These are phyloP conservation scores for Acanthamoeba polyphaga DNA, from an alignment of 208 protist species.

Conservation along the genomic window DNA sequence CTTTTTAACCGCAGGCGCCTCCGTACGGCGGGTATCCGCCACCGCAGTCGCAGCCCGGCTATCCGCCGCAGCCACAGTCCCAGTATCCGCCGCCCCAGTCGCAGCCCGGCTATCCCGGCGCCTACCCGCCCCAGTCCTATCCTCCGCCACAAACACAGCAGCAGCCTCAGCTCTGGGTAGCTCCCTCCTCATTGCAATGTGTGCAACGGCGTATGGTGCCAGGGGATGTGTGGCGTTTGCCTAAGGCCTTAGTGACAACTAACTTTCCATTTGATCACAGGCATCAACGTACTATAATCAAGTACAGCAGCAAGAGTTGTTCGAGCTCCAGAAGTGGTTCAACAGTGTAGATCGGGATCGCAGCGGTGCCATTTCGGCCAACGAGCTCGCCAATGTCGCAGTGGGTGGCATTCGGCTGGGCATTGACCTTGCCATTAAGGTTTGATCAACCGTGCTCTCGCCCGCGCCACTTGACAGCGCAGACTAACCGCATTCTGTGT, in stretches of 20 bases:
- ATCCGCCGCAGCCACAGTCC: slow-evolving; percentile 3
- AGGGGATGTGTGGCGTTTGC: no score
- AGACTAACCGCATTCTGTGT: no score
- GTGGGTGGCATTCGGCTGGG: slow-evolving; percentile 70
- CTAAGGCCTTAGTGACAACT: no score
- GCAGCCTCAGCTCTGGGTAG: slow-evolving; percentile 34
- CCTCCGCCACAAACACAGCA: not conserved
- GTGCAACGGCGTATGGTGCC: no score
- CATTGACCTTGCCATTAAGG: slow-evolving; percentile 64
- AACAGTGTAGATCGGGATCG: slow-evolving; percentile 49
- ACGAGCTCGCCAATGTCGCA: slow-evolving; percentile 71
- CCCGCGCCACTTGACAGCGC: not conserved
- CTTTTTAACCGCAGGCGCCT: not conserved
- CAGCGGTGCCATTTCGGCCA: slow-evolving; percentile 50
- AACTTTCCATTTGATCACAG: not conserved
- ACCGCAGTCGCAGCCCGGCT: slow-evolving; percentile 7
- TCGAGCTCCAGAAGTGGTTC: slow-evolving; percentile 74
- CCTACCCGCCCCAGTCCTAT: slow-evolving; percentile 3
- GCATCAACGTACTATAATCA: slow-evolving; percentile 5
- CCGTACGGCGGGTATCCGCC: slow-evolving; percentile 4
- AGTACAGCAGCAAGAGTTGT: slow-evolving; percentile 31
- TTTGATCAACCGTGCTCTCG: not conserved
- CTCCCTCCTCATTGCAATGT: not conserved
- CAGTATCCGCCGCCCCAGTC: slow-evolving; percentile 16
- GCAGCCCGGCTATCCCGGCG: slow-evolving; percentile 12